A percentile compares a stretch with the other conserved stretches of the same genome.
Evolutionary conservation across 2,329 filamentous ascomycete genomes (phyloP).

Genomic region (Hymenoscyphus repandus): DNA sequence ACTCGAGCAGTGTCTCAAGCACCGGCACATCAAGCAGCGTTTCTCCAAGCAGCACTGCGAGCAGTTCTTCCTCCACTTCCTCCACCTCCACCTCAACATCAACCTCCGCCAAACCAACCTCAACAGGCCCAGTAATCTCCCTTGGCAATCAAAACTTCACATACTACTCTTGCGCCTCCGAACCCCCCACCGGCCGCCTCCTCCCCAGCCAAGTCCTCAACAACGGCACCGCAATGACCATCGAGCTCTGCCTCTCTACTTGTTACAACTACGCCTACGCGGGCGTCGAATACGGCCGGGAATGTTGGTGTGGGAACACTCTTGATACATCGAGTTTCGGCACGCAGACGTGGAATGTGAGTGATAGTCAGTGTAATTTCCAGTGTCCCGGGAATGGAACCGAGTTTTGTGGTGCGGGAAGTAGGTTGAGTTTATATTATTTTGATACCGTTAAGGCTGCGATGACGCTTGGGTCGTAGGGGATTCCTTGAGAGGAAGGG

Average conservation of each 20-base stretch:
- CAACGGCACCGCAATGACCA: conserved; percentile 29
- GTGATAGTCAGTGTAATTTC: conserved; percentile 21
- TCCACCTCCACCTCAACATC: conserved; percentile 12
- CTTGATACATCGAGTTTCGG: conserved; percentile 14
- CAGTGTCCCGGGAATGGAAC: conserved; percentile 5
- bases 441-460: not conserved
- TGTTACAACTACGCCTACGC: conserved; percentile 29
- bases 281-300: conserved; percentile 34
- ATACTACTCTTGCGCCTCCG: conserved; percentile 26
- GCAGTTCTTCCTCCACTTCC: conserved; percentile 10
- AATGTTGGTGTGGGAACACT: conserved; percentile 29
- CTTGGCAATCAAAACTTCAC: conserved; percentile 28
- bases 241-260: conserved; percentile 27
- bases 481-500: too few relatives aligned
- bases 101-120: conserved; percentile 17
- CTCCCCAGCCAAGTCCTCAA: conserved; percentile 18
- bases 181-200: conserved; percentile 22
- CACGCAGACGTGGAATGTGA: conserved; percentile 13
- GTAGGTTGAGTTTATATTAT: conserved; percentile 13
- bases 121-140: conserved; percentile 16
- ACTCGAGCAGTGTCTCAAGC: not conserved
- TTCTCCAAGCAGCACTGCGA: not conserved
- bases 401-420: conserved; percentile 25
- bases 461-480: too few relatives aligned
- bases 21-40: not conserved